Base-by-base conservation (phyloP, 2,329 filamentous ascomycete species). In the Diplodia corticola region DNA sequence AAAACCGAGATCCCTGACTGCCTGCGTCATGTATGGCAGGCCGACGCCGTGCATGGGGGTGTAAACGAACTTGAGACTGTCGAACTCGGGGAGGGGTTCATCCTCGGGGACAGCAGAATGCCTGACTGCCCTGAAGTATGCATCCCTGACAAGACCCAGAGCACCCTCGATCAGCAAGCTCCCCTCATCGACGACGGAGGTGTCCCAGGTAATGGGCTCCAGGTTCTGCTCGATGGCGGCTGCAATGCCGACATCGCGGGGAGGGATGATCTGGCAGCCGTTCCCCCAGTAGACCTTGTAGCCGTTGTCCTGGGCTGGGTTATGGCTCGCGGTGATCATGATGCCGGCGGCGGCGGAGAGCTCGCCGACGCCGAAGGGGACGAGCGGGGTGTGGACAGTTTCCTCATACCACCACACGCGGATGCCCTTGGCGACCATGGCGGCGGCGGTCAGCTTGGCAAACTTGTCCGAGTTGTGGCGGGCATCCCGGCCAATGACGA, bases 211-310 rank as follows among this genome's bases (percentile, higher is more conserved):
- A 59, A 77, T 78, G 4, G 86, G 85, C 63, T 82, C 79, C 51
- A 86, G 73, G 66, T 88, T 87, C 40, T 81, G 73, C 44, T 81
- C 75, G 59, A 89, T 89, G 2, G 83, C 81, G 40, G 77, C 76
- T 4, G 86, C 83, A 65, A 89, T 89, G 33, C 84, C 83, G 22
- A 72, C 77, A 69, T 89, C 87, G 68, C 86, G 83, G 3, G 87
- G 87, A 10, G 86, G 82, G 63, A 89, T 88, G 69, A 89, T 89
- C 73, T 89, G 87, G 71, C 85, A 87, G 2, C 86, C 87, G 71
- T 88, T 89, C 17, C 79, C 80, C 79, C 85, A 88, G 76, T 89
- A 89, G 9, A 89, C 87, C 76, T 89, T 89, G 77, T 89, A 89
- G 22, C 87, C 87, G 72, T 89, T 89, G 72, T 89, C 86, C 70